phyloP scores from a whole-genome alignment of 1,284 basidiomycete species.

The Laetiporus sulphureus region DNA sequence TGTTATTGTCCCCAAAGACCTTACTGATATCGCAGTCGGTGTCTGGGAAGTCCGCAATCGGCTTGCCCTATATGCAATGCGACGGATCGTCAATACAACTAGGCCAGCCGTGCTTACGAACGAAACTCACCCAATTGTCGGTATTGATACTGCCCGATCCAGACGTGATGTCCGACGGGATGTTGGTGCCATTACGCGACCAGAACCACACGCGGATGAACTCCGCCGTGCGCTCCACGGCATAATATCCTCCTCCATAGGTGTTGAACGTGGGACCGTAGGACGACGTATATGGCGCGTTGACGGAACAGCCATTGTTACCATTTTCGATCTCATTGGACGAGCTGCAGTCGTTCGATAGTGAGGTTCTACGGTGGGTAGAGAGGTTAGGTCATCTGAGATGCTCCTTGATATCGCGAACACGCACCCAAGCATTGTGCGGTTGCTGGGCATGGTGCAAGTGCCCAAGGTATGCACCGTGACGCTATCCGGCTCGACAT shows the following conservation, averaged over 20 bases:
- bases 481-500: slow-evolving; percentile 39
- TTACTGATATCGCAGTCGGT: slow-evolving; percentile 35
- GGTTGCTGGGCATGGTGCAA: slow-evolving; percentile 25
- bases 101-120: slow-evolving; percentile 5
- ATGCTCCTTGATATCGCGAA: not conserved
- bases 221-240: slow-evolving; percentile 41
- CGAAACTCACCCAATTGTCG: slow-evolving; percentile 34
- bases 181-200: slow-evolving; percentile 33
- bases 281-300: slow-evolving; percentile 34
- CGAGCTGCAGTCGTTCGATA: slow-evolving; percentile 15
- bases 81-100: not conserved
- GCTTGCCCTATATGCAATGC: slow-evolving; percentile 34
- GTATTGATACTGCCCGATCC: slow-evolving; percentile 39
- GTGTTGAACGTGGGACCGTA: slow-evolving; percentile 58
- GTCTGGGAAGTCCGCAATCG: slow-evolving; percentile 42
- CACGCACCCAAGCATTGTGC: slow-evolving; percentile 19
- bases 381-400: not conserved
- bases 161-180: slow-evolving; percentile 39
- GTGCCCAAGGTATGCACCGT: slow-evolving; percentile 54
- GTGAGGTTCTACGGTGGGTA: slow-evolving; percentile 10
- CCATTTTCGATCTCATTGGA: slow-evolving; percentile 31
- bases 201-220: slow-evolving; percentile 59
- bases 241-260: slow-evolving; percentile 58
- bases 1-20: slow-evolving; percentile 43
- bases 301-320: slow-evolving; percentile 66